Conservation (phyloP, 2,329 filamentous ascomycete species). For the Cercospora nicotianae region DNA sequence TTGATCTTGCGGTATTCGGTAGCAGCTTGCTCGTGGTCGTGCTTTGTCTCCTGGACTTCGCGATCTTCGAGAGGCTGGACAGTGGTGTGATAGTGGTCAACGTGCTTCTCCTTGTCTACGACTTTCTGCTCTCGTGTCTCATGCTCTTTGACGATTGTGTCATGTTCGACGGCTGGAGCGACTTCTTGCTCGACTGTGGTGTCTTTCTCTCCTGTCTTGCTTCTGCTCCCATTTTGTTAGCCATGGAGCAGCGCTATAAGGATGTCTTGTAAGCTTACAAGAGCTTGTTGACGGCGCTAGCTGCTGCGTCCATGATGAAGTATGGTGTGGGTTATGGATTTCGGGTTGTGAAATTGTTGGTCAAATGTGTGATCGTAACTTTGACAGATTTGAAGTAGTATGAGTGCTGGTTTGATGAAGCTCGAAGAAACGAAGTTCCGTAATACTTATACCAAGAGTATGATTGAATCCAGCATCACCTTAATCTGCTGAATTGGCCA, state of each 20-base stretch:
- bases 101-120: conserved; percentile 25
- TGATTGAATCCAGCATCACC: background rate
- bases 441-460: background rate
- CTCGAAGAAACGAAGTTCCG: background rate
- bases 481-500: background rate
- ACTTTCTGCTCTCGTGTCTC: conserved; percentile 22
- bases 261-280: background rate
- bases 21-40: conserved; percentile 23
- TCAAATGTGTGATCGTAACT: background rate
- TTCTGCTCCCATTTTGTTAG: conserved; percentile 1
- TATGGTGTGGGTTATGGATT: too few relatives aligned
- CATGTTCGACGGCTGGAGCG: conserved; percentile 29
- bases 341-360: background rate
- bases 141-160: conserved; percentile 19
- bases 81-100: conserved; percentile 35
- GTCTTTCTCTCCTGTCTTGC: conserved; percentile 17
- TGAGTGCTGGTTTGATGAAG: background rate
- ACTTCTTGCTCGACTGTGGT: conserved; percentile 26
- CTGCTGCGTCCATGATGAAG: conserved; percentile 19
- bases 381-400: background rate
- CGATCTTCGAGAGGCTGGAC: conserved; percentile 30
- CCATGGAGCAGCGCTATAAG: background rate
- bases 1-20: conserved; percentile 27
- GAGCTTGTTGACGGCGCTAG: conserved; percentile 16
- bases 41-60: conserved; percentile 26